These are phyloP conservation scores for Nadsonia commutata DNA, from an alignment of 1,139 yeast species.

Conservation along the genomic window DNA sequence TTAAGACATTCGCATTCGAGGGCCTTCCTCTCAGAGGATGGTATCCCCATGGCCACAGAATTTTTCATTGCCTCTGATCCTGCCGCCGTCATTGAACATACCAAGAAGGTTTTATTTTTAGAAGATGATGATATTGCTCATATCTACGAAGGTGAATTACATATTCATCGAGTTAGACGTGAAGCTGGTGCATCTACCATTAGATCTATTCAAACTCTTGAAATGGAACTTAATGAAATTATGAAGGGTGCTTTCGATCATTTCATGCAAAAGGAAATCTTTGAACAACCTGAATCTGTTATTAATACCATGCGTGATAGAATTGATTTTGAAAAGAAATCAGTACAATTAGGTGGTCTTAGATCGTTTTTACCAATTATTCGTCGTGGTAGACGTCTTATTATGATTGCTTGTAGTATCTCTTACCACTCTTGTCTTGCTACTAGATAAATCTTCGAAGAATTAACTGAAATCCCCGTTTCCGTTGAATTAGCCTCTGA, in stretches of 20 bases:
- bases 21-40: constrained; percentile 84
- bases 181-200: constrained; percentile 84
- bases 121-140: constrained; percentile 99
- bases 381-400: constrained; percentile 86
- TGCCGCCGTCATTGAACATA: constrained; percentile 93
- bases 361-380: constrained; percentile 73
- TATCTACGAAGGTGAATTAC: constrained; percentile 94
- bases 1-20: constrained; percentile 85
- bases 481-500: constrained; percentile 95
- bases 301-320: constrained; percentile 99
- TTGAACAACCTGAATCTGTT: constrained; percentile 97
- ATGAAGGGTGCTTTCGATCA: constrained; percentile 96
- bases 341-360: constrained; percentile 81
- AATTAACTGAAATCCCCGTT: constrained; percentile 91
- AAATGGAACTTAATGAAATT: constrained; percentile 92
- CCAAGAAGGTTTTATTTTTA: constrained; percentile 87
- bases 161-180: constrained; percentile 90
- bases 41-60: constrained; percentile 86
- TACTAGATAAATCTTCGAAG: constrained; percentile 91
- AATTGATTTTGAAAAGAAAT: constrained; percentile 71
- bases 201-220: constrained; percentile 91
- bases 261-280: constrained; percentile 97
- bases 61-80: constrained; percentile 96
- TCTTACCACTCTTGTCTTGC: constrained; percentile 97
- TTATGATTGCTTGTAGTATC: constrained; percentile 99